Percentiles rank a stretch among this genome's conserved stretches.
These are phyloP conservation scores for Lepidium didymum DNA, from an alignment of 345 rosid genomes.

Conservation along the genomic window DNA sequence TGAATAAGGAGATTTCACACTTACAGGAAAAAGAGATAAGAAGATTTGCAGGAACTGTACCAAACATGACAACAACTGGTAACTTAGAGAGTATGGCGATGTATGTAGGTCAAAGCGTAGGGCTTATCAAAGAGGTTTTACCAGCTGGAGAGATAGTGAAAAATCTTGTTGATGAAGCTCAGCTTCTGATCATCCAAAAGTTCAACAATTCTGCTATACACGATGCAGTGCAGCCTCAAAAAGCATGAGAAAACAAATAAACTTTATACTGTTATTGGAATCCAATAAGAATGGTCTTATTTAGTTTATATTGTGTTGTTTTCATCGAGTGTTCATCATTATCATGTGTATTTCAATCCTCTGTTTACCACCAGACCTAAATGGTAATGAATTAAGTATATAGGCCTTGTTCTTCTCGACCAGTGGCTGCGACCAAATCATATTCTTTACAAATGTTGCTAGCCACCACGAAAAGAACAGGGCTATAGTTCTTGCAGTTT, in stretches of 20 bases:
- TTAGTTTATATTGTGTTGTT: not conserved
- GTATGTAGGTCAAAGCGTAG: constrained; percentile 88
- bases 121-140: constrained; percentile 66
- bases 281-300: constrained; percentile 3
- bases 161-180: constrained; percentile 61
- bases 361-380: not conserved
- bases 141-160: constrained; percentile 65
- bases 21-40: constrained; percentile 70
- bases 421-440: too few species aligned
- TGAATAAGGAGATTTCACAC: not conserved
- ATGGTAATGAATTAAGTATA: not conserved
- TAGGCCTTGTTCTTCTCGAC: too few species aligned
- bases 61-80: constrained; percentile 56
- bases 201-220: constrained; percentile 14
- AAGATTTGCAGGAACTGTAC: constrained; percentile 64
- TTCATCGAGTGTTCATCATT: not conserved
- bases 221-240: constrained; percentile 5
- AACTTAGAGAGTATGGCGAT: constrained; percentile 86
- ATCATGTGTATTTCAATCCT: not conserved
- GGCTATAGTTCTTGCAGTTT: not conserved
- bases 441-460: too few species aligned
- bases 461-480: too few species aligned
- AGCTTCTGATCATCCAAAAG: constrained; percentile 36
- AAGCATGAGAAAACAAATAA: not conserved
- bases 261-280: not conserved